phyloP scores from a whole-genome alignment of 2,329 filamentous ascomycete genomes.

The Phyllachora maydis region DNA sequence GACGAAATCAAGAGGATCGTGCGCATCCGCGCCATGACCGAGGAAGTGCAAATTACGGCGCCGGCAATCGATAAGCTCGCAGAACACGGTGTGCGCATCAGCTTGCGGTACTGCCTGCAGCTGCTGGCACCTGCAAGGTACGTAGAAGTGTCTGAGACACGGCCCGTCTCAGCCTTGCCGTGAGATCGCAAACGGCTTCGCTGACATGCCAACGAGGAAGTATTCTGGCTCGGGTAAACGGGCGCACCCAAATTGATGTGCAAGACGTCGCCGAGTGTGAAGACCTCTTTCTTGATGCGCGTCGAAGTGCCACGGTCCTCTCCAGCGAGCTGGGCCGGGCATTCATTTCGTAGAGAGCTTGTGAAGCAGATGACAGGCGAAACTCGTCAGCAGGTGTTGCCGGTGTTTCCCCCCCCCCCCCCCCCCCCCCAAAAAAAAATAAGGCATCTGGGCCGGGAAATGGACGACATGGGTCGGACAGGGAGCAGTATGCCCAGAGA shows the following conservation, averaged over 20 bases:
- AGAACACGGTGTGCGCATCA: slow-evolving; percentile 72
- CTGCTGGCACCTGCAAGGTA: slow-evolving; percentile 67
- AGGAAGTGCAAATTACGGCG: slow-evolving; percentile 60
- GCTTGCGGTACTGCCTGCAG: slow-evolving; percentile 82
- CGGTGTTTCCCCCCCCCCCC: too few species aligned
- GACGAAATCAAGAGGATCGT: slow-evolving; percentile 90
- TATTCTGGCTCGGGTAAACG: slow-evolving; percentile 75
- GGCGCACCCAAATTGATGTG: slow-evolving; percentile 54
- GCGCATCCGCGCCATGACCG: slow-evolving; percentile 61
- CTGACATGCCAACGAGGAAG: slow-evolving; percentile 19
- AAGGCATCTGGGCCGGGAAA: slow-evolving; percentile 1
- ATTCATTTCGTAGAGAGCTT: slow-evolving; percentile 49
- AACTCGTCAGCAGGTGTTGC: too few species aligned
- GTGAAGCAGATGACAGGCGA: too few species aligned
- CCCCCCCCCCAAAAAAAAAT: too few species aligned
- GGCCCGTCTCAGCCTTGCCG: slow-evolving; percentile 2
- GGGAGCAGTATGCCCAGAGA: too few species aligned
- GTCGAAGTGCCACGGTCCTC: slow-evolving; percentile 54
- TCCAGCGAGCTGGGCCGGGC: slow-evolving; percentile 37
- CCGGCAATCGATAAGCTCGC: slow-evolving; percentile 74
- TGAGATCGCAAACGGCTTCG: slow-evolving; percentile 1
- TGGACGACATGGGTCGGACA: too few species aligned
- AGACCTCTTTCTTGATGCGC: slow-evolving; percentile 66
- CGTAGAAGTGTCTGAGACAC: too few species aligned
- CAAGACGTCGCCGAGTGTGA: slow-evolving; percentile 65